A percentile compares a stretch with the other conserved stretches of the same genome.
Conservation (phyloP, 148 eudicot species). For the Arbutus unedo region DNA sequence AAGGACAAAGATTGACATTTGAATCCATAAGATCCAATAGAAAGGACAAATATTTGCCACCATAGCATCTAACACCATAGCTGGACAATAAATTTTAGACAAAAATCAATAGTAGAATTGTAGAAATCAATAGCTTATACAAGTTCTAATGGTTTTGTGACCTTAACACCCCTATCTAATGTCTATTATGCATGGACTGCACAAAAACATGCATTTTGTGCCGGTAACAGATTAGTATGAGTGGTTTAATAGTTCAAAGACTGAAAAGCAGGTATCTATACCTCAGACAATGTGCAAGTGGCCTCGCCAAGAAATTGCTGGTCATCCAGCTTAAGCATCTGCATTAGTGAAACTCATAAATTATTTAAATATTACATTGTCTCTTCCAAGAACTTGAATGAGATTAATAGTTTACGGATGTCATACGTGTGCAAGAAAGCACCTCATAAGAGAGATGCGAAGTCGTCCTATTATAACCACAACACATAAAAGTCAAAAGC, state of each 20-base stretch:
- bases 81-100: neutral
- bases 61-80: neutral
- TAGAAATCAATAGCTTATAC: slow-evolving; percentile 5
- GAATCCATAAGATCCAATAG: neutral
- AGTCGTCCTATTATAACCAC: neutral
- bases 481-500: neutral
- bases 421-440: neutral
- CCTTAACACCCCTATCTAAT: slow-evolving; percentile 3
- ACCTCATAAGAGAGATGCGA: neutral
- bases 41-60: slow-evolving; percentile 2
- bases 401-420: neutral
- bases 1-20: slow-evolving; percentile 5
- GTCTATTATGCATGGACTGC: neutral
- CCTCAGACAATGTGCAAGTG: slow-evolving; percentile 84
- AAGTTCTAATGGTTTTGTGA: neutral
- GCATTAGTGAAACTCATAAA: slow-evolving; percentile 19
- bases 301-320: slow-evolving; percentile 97
- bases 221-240: neutral
- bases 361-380: neutral
- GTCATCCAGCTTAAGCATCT: slow-evolving; percentile 91
- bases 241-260: neutral
- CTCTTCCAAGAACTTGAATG: neutral
- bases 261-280: slow-evolving; percentile 22
- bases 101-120: neutral
- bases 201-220: neutral